Evolutionary conservation across 257 asterid genomes (phyloP), one percentile per base, ranked within the genome.

Genomic region (Nyctanthes arbortristis): DNA sequence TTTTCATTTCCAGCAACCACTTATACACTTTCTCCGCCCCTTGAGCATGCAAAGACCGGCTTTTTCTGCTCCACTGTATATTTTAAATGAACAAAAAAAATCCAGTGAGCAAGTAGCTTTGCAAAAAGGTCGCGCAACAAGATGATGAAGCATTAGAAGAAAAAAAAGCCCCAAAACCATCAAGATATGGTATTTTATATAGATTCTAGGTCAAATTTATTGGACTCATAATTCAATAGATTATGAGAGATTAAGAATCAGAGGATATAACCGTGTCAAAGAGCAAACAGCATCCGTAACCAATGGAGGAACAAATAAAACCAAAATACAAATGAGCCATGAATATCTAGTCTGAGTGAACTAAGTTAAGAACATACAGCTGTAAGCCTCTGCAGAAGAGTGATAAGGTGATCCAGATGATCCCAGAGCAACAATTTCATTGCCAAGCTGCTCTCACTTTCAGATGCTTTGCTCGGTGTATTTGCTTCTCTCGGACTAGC

Each of bases 21-120:
- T 71, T 88, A 30, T 35, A 67, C 58, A 93, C 94, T 79, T 87
- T 85, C 77, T 87, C 90, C 78, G 87, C 76, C 79, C 96, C 98
- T 83, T 80, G 85, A 11, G 84, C 89, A 80, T 93, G 96, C 90
- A 93, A 74, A 75, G 80, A 61, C 68, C 96, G 88, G 74, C 98
- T 85, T 85, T 87, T 93, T 75, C 80, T 84, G 92, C 88, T 88
- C 98, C 98, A 93, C 98, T 92, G 87, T 61, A 71, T 22, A 37
- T 59, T 67, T 78, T 31, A 67, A 20, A 28, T 1, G 4, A 25
- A 10, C 18, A 40, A 30, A 27, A 27, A 61, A 43, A 27, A 22
- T 25, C 32, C 47, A 66, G 37, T 29, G 16, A 75, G 61, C 14
- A 75, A 63, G 59, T 52, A 65, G 33, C 63, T 56, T 62, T 8